Percentiles rank a stretch among this genome's conserved stretches.
Conservation (phyloP, 116 monocot species). For the Phalaenopsis hybrid region DNA sequence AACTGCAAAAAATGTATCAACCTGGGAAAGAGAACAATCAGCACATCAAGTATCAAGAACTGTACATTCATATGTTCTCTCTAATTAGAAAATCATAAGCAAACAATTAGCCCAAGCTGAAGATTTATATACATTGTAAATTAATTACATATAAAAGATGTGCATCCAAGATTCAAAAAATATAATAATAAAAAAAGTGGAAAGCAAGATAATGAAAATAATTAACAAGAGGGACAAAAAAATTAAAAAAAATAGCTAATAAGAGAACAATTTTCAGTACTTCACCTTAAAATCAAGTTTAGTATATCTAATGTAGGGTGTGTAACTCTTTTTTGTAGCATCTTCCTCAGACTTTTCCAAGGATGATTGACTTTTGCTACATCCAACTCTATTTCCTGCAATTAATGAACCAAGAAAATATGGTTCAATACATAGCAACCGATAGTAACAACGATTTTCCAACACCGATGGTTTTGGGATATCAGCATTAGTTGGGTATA, state of each 20-base stretch:
- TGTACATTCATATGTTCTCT: neutral
- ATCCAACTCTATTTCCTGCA: constrained; percentile 17
- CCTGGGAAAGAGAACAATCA: constrained; percentile 31
- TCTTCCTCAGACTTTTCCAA: constrained; percentile 23
- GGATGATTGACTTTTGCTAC: constrained; percentile 2
- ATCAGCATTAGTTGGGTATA: neutral
- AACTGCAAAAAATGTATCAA: constrained; percentile 97
- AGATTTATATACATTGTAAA: neutral
- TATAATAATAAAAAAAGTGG: neutral
- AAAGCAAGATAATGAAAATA: neutral
- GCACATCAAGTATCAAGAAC: constrained; percentile 1
- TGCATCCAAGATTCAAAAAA: neutral
- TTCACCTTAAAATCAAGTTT: constrained; percentile 90
- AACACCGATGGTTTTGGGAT: neutral
- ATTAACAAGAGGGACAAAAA: neutral
- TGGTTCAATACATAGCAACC: neutral
- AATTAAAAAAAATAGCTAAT: neutral
- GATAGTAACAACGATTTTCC: neutral
- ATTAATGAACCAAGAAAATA: neutral
- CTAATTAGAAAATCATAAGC: neutral
- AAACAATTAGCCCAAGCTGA: neutral
- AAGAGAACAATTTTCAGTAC: neutral
- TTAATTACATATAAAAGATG: neutral
- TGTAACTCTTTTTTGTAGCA: constrained; percentile 40
- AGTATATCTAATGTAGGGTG: constrained; percentile 74